Conservation (phyloP, 257 asterid species). For the Nicotiana paniculata region DNA sequence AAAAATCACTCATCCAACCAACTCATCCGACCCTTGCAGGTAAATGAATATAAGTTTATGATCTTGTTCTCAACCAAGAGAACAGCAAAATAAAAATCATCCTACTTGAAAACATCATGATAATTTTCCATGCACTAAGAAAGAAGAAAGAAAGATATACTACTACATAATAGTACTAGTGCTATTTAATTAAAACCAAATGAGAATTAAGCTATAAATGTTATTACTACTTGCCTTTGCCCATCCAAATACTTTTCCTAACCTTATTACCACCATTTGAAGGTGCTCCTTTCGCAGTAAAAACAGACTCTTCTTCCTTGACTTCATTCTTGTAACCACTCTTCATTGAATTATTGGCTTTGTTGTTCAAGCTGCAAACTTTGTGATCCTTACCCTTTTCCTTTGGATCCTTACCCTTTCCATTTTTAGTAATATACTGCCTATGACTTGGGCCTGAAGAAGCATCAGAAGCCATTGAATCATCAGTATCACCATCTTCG, state of each 20-base stretch:
- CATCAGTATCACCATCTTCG: conserved; percentile 13
- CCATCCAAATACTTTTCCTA: neutral
- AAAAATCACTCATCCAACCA: too few species aligned
- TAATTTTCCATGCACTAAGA: neutral
- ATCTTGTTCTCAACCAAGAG: too few species aligned
- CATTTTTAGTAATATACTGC: neutral
- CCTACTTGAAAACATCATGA: neutral
- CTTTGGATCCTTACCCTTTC: neutral
- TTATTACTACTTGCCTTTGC: neutral
- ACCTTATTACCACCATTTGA: neutral
- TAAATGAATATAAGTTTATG: too few species aligned
- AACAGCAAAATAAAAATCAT: neutral
- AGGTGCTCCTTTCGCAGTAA: neutral
- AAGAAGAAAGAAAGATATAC: neutral
- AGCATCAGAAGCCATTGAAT: conserved; percentile 44
- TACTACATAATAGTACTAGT: neutral
- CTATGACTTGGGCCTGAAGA: conserved; percentile 17
- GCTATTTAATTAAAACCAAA: neutral
- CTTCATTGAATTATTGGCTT: neutral
- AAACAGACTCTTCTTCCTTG: neutral
- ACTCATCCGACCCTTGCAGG: too few species aligned
- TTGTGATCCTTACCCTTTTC: neutral
- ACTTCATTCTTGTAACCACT: neutral
- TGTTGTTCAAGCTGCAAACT: neutral
- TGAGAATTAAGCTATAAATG: neutral